Base-by-base conservation (phyloP, 2,329 filamentous ascomycete genomes). In the Nemania sp. region DNA sequence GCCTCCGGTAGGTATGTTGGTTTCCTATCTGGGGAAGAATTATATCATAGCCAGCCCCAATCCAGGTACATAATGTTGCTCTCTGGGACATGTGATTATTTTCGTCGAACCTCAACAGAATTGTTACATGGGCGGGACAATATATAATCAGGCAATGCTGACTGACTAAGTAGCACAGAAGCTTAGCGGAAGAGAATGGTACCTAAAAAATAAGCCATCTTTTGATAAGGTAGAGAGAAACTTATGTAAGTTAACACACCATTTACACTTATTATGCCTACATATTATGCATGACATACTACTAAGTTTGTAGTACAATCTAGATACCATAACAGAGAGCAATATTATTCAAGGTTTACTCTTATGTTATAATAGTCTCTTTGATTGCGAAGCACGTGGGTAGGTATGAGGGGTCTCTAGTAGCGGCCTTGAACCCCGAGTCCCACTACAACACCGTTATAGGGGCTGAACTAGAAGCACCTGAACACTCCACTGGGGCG, bases 401-500 rank as follows among this genome's bases (percentile, higher is more conserved):
- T 35, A 3, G 32, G 11, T 35, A 11, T 35, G 32, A 8, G 32
- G 32, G 7, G 32, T 35, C 32, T 35, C 32, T 35, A 7, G 2
- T n/a, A 35, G 11, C 32, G 11, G 32, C 32, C 5, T 35, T 15
- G 13, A 41, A 13, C 38, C 4, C 15, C 11, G 11, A 18, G 45
- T 24, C 20, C 45, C 45, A 24, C 47, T 51, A 51, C 13, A 51
- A 51, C 22, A 26, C 3, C 24, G 38, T 41, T 41, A 41, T 41
- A 13, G 38, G 38, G 38, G 38, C 38, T 41, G 38, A 15, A 41
- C 38, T 49, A 49, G n/a, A n/a, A n/a, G 11, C 32, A 11, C 32
- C 45, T 49, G n/a, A 24, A 49, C 45, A 22, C 51, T 38, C 51
- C 22, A 57, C 41, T 35, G 38, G n/a, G 29, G n/a, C 52, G n/a